These are phyloP conservation scores for Russula sp. DNA, from an alignment of 768 basidiomycete genomes.

Conservation along the genomic window DNA sequence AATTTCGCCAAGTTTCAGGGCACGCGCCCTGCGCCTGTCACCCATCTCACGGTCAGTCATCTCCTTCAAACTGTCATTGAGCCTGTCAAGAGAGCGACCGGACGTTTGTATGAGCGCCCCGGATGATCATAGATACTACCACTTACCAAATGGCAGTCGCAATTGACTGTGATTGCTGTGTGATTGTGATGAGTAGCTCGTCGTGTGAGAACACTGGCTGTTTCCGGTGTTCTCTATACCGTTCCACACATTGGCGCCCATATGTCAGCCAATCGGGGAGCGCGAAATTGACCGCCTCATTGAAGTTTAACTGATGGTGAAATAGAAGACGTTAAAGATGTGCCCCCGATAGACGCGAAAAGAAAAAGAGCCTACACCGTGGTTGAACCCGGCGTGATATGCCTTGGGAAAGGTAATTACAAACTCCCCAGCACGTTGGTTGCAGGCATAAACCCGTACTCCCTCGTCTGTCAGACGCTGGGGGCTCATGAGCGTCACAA, in stretches of 20 bases:
- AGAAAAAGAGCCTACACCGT: slow-evolving; percentile 65
- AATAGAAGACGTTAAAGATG: slow-evolving; percentile 20
- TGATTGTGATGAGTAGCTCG: slow-evolving; percentile 95
- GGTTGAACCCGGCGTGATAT: slow-evolving; percentile 98
- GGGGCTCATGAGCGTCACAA: slow-evolving; percentile 97
- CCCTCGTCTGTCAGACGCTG: slow-evolving; percentile 80
- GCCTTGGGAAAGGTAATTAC: slow-evolving; percentile 98
- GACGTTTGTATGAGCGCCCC: slow-evolving; percentile 7
- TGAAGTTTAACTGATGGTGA: slow-evolving; percentile 80
- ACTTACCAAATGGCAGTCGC: slow-evolving; percentile 90
- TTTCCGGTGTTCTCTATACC: slow-evolving; percentile 89
- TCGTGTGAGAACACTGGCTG: slow-evolving; percentile 98
- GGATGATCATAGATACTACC: slow-evolving; percentile 24
- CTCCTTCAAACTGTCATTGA: slow-evolving; percentile 76
- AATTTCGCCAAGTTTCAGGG: slow-evolving; percentile 58
- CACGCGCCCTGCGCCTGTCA: slow-evolving; percentile 61
- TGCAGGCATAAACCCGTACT: slow-evolving; percentile 89
- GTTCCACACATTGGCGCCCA: slow-evolving; percentile 83
- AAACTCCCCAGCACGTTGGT: slow-evolving; percentile 96
- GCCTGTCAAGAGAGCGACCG: slow-evolving; percentile 47
- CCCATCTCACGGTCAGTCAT: slow-evolving; percentile 85
- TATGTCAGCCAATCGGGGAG: slow-evolving; percentile 90
- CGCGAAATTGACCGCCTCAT: slow-evolving; percentile 98
- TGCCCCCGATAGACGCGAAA: slow-evolving; percentile 18
- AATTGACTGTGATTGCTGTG: slow-evolving; percentile 89